phyloP scores from a whole-genome alignment of 352 stramenopile species.

The Pythium biforme region DNA sequence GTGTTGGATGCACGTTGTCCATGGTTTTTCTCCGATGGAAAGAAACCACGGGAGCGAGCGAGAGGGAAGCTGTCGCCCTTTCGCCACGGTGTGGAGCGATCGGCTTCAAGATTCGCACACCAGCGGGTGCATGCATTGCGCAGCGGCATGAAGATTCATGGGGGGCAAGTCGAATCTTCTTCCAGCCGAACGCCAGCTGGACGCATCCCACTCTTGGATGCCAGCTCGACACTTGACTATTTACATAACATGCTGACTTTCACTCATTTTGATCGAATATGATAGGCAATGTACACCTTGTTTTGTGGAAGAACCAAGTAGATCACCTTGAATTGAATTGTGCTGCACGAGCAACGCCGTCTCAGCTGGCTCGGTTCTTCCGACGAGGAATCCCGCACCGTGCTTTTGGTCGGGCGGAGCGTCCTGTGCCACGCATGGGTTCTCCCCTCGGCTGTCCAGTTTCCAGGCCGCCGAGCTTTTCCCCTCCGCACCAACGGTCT shows the following conservation, averaged over 20 bases:
- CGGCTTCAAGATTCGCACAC: conserved; percentile 1
- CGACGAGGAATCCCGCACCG: not conserved
- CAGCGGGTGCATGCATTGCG: not conserved
- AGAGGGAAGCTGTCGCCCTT: not conserved
- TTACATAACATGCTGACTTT: conserved; percentile 1
- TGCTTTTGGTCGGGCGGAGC: not conserved
- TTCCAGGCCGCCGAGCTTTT: not conserved
- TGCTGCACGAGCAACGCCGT: not conserved
- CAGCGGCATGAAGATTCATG: not conserved
- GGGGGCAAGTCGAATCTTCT: conserved; percentile 10
- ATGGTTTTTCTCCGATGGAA: too few relatives aligned
- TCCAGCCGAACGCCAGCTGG: conserved; percentile 1
- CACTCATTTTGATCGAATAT: not conserved
- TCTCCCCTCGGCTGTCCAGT: not conserved
- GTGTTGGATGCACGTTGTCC: too few relatives aligned
- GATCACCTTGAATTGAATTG: not conserved
- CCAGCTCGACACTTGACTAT: not conserved
- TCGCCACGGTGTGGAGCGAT: not conserved
- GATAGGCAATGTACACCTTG: not conserved
- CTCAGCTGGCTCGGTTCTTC: conserved; percentile 2
- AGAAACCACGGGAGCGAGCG: not conserved
- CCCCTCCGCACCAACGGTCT: conserved; percentile 3
- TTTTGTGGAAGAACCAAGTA: not conserved
- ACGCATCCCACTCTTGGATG: not conserved
- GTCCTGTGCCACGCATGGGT: not conserved